Evolutionary conservation across 1,139 yeast genomes (phyloP), one percentile per base, ranked within the genome.

Genomic region (Diutina sp.): DNA sequence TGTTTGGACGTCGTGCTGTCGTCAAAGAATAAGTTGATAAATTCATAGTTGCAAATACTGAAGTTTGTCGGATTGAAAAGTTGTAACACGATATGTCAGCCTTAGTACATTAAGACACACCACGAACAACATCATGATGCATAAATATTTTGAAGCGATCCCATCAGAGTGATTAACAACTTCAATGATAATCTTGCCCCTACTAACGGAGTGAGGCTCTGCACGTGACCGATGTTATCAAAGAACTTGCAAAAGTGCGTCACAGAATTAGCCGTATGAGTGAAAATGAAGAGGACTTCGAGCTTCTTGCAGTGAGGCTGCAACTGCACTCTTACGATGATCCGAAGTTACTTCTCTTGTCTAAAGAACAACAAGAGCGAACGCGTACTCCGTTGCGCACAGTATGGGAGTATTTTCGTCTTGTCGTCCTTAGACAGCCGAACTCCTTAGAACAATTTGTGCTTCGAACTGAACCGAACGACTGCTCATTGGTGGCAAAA

Each of bases 401-500:
- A 29, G 18, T 50, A n/a, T 30, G 28, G 53, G 44, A 50, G 21
- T 50, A 32, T n/a, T 1, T 32, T 18, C 21, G 44, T 9, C 18
- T 50, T 8, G 46, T 35, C 16, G 25, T 21, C 12, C 25, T 54
- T 12, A 16, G 52, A 6, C 52, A 25, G 28, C 44, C 48, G 44
- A 75, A 75, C 61, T 57, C 58, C n/a, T 70, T 76, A 58, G 85
- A 82, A 59, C 62, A 69, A 57, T 68, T 65, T 57, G 73, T 82
- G 2, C 56, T 74, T 46, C 60, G 62, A 2, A 58, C 71, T 14
- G 83, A 81, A 62, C 81, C 84, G 6, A 80, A 76, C 63, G 85
- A 82, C 64, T 78, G 84, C 61, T 74, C 84, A 1, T 68, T 81
- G 44, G 72, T 79, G 32, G 76, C 83, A 46, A 81, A 80, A 63